phyloP scores from a whole-genome alignment of 2,329 filamentous ascomycete genomes.

The Domatiomyces globalis region DNA sequence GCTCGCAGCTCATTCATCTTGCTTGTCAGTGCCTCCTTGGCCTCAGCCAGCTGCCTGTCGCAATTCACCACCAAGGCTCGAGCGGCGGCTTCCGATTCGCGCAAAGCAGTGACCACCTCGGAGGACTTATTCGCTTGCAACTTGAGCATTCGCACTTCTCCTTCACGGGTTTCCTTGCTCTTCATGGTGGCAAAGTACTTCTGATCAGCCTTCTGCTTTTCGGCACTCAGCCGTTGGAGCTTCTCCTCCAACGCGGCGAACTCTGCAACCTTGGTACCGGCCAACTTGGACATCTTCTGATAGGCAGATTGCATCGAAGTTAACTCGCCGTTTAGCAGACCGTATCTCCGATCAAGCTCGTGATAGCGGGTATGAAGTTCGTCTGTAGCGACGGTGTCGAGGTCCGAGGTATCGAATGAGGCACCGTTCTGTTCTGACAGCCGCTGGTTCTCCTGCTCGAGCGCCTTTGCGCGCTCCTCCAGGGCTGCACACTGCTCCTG shows the following conservation, averaged over 20 bases:
- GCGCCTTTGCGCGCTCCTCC: constrained; percentile 61
- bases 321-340: constrained; percentile 73
- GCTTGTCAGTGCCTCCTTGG: constrained; percentile 62
- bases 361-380: constrained; percentile 60
- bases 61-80: constrained; percentile 64
- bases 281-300: constrained; percentile 72
- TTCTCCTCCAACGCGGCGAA: constrained; percentile 64
- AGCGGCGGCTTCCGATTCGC: constrained; percentile 71
- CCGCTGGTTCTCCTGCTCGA: constrained; percentile 72
- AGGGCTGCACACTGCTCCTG: constrained; percentile 68
- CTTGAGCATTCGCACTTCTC: constrained; percentile 64
- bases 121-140: constrained; percentile 78
- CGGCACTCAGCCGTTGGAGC: constrained; percentile 56
- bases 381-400: constrained; percentile 42
- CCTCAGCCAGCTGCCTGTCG: constrained; percentile 78
- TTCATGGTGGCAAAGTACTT: constrained; percentile 97
- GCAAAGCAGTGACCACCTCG: constrained; percentile 84
- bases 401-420: constrained; percentile 11
- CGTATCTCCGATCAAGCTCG: constrained; percentile 64
- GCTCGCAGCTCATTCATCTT: constrained; percentile 59
- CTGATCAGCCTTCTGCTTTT: constrained; percentile 93
- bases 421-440: constrained; percentile 31
- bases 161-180: constrained; percentile 70
- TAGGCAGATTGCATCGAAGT: constrained; percentile 82
- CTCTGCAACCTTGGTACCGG: constrained; percentile 75